A percentile compares a stretch with the other conserved stretches of the same genome.
Evolutionary conservation across 345 rosid species (phyloP).

Genomic region (Rhizophora apiculata): DNA sequence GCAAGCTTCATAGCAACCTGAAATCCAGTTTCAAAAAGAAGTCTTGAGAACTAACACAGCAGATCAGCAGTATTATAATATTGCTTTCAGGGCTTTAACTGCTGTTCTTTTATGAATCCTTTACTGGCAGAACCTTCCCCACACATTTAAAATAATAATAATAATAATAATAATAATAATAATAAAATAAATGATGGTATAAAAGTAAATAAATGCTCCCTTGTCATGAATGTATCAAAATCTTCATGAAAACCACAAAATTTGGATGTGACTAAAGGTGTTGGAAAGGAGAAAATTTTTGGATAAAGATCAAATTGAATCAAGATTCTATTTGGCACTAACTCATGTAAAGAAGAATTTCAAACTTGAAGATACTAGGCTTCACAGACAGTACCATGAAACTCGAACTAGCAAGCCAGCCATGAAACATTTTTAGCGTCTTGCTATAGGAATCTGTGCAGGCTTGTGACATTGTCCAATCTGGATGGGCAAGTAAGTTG

Average conservation of each 20-base stretch:
- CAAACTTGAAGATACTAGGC: neutral
- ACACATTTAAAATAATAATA: neutral
- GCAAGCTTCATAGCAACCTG: constrained; percentile 96
- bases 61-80: no score
- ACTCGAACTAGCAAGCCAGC: constrained; percentile 96
- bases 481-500: constrained; percentile 70
- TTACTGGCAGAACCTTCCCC: neutral
- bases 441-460: constrained; percentile 79
- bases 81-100: neutral
- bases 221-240: neutral
- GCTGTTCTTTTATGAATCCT: neutral
- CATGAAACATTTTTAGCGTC: constrained; percentile 86
- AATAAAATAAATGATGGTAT: neutral
- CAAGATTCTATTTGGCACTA: neutral
- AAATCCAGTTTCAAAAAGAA: constrained; percentile 14
- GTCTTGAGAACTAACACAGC: neutral
- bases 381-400: constrained; percentile 50
- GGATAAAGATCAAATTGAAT: no score
- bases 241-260: neutral
- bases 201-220: neutral
- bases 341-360: neutral
- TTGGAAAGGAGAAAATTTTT: no score
- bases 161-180: neutral
- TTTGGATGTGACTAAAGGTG: no score
- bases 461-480: constrained; percentile 91